Evolutionary conservation across 2,329 filamentous ascomycete species (phyloP), one percentile per base, ranked within the genome.

Genomic region (Achaetomium macrosporum): DNA sequence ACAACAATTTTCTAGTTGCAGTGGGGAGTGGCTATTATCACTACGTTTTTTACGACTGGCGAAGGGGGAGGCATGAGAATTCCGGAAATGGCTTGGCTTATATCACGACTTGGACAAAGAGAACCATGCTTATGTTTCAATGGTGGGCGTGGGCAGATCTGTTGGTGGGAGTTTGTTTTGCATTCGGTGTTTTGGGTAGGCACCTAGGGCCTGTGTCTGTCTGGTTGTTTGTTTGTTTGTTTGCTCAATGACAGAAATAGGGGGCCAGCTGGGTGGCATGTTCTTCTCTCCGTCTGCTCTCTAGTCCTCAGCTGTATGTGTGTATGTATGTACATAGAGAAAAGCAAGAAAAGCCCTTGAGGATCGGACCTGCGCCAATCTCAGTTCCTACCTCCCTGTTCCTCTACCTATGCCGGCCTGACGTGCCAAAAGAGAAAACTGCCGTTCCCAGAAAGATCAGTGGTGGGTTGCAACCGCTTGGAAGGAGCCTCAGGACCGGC

Each of bases 1-100:
- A 7, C 4, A 7, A 25, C 25, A 25, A 25, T 25, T 4, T 25
- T 25, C 25, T 7, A 7, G 25, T 25, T 25, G 25, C 25, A 25
- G 25, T 25, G 25, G 25, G 25, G 4, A 25, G 25, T 7, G 25
- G 25, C 4, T 25, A 25, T 25, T 4, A 25, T 25, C 25, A 35
- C 19, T 42, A 47, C 19, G 43, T 25, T 51, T 51, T 51, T 37
- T 47, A 47, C 50, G 50, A 51, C 43, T n/a, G 50, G 43, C 50
- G 37, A 51, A 51, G 29, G 13, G 43, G 17, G 33, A 25, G 29
- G 25, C 4, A 7, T 25, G 25, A 25, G 25, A 25, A 25, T 25
- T 25, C 25, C 25, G 17, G 31, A 13, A 19, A 20, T 29, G 37
- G 20, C 6, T 41, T 41, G 39, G 9, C 11, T 42, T 42, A n/a